Conservation (phyloP, 768 basidiomycete species). For the Megacollybia marginata region DNA sequence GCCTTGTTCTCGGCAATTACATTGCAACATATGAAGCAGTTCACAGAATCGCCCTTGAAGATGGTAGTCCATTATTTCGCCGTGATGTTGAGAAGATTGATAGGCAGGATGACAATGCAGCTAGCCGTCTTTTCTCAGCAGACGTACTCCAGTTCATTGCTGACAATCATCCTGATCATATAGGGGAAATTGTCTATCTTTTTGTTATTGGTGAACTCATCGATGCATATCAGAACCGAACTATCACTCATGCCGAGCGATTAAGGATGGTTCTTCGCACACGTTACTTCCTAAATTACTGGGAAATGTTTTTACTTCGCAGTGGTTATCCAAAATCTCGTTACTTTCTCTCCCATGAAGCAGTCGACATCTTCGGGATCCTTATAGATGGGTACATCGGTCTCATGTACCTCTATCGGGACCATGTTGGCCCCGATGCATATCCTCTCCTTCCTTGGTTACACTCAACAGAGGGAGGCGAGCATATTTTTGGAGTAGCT, state of each 20-base stretch:
- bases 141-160: conserved; percentile 18
- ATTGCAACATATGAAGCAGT: conserved; percentile 13
- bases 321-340: conserved; percentile 12
- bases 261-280: conserved; percentile 21
- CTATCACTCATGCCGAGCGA: conserved; percentile 17
- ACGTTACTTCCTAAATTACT: conserved; percentile 22
- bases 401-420: conserved; percentile 29
- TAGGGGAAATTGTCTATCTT: conserved; percentile 25
- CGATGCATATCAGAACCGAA: conserved; percentile 30
- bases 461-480: conserved; percentile 19
- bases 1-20: conserved; percentile 19
- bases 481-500: conserved; percentile 25
- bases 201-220: conserved; percentile 32
- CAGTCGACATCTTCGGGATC: too few species aligned
- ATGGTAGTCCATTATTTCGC: conserved; percentile 13
- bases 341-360: conserved; percentile 26
- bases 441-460: conserved; percentile 23
- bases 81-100: conserved; percentile 3
- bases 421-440: conserved; percentile 28
- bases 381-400: conserved; percentile 23
- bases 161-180: conserved; percentile 16
- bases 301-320: conserved; percentile 15
- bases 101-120: conserved; percentile 31
- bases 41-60: conserved; percentile 8
- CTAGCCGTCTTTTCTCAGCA: conserved; percentile 24